Conservation (phyloP, 176 grass and related monocot species). For the Leersia perrieri region DNA sequence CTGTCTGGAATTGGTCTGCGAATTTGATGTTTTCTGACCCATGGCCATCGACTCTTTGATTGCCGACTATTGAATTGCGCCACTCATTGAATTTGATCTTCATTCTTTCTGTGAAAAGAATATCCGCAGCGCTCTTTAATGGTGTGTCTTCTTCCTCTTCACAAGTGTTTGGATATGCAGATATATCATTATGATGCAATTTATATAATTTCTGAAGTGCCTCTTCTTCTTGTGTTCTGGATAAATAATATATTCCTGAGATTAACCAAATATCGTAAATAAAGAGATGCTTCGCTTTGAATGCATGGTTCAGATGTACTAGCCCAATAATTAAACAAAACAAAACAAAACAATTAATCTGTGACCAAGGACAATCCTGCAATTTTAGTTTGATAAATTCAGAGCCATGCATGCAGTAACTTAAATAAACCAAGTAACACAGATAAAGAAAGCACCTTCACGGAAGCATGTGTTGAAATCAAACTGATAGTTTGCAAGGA, state of each 20-base stretch:
- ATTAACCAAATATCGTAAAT: conserved; percentile 82
- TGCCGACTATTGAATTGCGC: conserved; percentile 52
- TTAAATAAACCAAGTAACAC: conserved; percentile 12
- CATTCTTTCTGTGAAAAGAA: conserved; percentile 85
- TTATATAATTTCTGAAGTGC: conserved; percentile 46
- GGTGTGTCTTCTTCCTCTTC: conserved; percentile 42
- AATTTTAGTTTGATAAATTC: conserved; percentile 10
- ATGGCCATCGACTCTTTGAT: conserved; percentile 27
- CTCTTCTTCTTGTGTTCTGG: conserved; percentile 87
- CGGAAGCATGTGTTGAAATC: conserved; percentile 87
- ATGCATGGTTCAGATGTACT: conserved; percentile 20
- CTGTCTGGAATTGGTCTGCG: conserved; percentile 54
- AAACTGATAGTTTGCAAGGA: conserved; percentile 82
- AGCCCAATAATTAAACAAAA: neutral
- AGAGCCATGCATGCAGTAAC: conserved; percentile 14
- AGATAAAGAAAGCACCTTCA: conserved; percentile 64
- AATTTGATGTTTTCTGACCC: conserved; percentile 35
- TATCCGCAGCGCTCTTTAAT: conserved; percentile 53
- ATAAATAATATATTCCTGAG: conserved; percentile 99
- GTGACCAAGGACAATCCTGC: neutral
- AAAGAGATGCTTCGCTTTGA: conserved; percentile 39
- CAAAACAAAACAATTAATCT: neutral
- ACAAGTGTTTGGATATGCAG: conserved; percentile 35
- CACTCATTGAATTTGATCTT: conserved; percentile 67
- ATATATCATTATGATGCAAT: conserved; percentile 27